Evolutionary conservation across 1,284 basidiomycete species (phyloP), one percentile per base, ranked within the genome.

Genomic region (Cystobasidiaceae sp.): DNA sequence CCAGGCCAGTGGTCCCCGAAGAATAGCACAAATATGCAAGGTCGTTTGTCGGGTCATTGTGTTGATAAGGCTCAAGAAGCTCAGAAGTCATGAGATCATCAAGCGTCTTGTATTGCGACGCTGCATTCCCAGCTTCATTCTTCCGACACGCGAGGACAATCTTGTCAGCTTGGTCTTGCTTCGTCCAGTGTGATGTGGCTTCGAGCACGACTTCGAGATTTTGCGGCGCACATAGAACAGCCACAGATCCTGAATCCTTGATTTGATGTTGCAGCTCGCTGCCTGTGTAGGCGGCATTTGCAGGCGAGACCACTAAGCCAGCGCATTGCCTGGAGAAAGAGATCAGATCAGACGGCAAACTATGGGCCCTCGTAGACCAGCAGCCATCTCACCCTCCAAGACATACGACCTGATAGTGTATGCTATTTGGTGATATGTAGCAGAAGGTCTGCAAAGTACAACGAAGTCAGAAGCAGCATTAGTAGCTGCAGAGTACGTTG

Each of bases 221-320:
- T 4, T 61, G 25, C 9, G 72, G 72, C 25, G 70, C 69, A 19
- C 67, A 68, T 15, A 72, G 56, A 21, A 73, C 52, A 6, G 68
- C 39, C 37, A 69, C 49, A 0, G 69, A 60, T 1, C 43, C 52
- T n/a, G 68, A 69, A 21, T 72, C 70, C 9, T 45, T 54, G 11
- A 72, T 21, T 44, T 73, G 72, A 46, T 72, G 71, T 11, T 59
- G 61, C 23, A 71, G 44, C 39, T 72, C 71, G 5, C 19, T 44
- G n/a, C 33, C 66, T 15, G 64, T 61, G 55, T 73, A 73, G 9
- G 70, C 71, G 0, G 72, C 71, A 49, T 73, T 73, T n/a, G 72
- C 72, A 1, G 70, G 71, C 2, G 67, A 69, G 23, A 72, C 60
- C 17, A 73, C 70, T 25, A 68, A 7, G 2, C 72, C 72, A 6